Percentiles rank a stretch among this genome's conserved stretches.
Conservation (phyloP, 306 rosid genomes). For the Rosa lucieae region DNA sequence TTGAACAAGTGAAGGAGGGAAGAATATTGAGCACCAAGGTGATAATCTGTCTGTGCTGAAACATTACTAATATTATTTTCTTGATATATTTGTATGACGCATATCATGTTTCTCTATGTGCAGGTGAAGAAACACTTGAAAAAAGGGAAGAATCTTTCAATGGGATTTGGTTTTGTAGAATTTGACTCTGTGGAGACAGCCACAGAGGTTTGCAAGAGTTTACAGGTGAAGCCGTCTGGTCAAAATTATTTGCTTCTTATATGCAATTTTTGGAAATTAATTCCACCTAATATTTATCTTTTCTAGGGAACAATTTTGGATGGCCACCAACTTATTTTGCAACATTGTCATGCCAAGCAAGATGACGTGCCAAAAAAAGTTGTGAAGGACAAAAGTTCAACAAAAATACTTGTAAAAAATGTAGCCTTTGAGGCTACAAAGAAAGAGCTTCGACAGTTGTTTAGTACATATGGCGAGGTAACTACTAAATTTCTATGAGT, state of each 20-base stretch:
- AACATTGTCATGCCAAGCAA: slow-evolving; percentile 71
- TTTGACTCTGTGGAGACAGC: slow-evolving; percentile 81
- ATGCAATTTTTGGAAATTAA: slow-evolving; percentile 26
- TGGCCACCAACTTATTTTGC: slow-evolving; percentile 76
- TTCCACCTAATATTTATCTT: slow-evolving; percentile 23
- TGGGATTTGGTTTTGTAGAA: slow-evolving; percentile 92
- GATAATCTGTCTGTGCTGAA: slow-evolving; percentile 23
- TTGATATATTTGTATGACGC: slow-evolving; percentile 7
- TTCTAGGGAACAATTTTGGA: slow-evolving; percentile 84
- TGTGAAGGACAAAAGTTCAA: slow-evolving; percentile 74
- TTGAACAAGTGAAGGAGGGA: slow-evolving; percentile 70
- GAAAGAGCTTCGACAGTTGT: slow-evolving; percentile 83
- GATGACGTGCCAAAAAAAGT: slow-evolving; percentile 48
- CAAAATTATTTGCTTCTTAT: slow-evolving; percentile 10
- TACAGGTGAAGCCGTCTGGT: slow-evolving; percentile 54
- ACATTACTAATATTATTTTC: slow-evolving; percentile 10
- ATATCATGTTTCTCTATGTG: slow-evolving; percentile 22
- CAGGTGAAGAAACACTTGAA: slow-evolving; percentile 86
- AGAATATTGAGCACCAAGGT: slow-evolving; percentile 78
- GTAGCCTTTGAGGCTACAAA: slow-evolving; percentile 88
- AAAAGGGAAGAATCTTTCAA: slow-evolving; percentile 79
- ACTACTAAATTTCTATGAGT: slow-evolving; percentile 26
- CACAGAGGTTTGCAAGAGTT: slow-evolving; percentile 52
- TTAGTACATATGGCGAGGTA: slow-evolving; percentile 96
- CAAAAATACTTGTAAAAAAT: slow-evolving; percentile 76